Conservation (phyloP, 768 basidiomycete species). For the Russula foetens region DNA sequence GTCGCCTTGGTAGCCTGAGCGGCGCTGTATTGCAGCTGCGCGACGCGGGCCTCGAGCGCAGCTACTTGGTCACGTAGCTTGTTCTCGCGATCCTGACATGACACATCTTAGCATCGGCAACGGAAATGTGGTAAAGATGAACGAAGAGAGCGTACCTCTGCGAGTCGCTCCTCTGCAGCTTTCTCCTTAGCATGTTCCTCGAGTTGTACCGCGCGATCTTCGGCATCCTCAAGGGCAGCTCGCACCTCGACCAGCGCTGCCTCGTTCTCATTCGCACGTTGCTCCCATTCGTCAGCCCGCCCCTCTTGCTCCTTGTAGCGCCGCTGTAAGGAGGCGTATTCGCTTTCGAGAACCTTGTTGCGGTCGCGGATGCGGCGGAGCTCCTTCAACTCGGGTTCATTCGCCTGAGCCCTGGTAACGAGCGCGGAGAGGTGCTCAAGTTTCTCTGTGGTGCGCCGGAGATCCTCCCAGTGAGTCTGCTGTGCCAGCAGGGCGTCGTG, state of each 20-base stretch:
- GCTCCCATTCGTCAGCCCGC: conserved; percentile 75
- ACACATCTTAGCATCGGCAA: background rate
- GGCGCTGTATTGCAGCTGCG: conserved; percentile 50
- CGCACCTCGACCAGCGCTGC: conserved; percentile 49
- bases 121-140: too few relatives aligned
- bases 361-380: conserved; percentile 55
- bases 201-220: conserved; percentile 55
- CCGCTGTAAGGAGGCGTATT: conserved; percentile 58
- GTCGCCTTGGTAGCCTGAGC: conserved; percentile 31
- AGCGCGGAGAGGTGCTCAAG: conserved; percentile 50
- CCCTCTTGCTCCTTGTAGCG: conserved; percentile 65
- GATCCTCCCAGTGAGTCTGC: conserved; percentile 71
- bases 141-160: conserved; percentile 42
- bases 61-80: conserved; percentile 61
- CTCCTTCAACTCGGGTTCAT: conserved; percentile 67
- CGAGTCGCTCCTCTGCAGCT: conserved; percentile 60
- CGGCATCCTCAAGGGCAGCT: conserved; percentile 57
- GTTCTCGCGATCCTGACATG: conserved; percentile 56
- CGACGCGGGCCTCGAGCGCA: conserved; percentile 50
- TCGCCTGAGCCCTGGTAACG: conserved; percentile 49
- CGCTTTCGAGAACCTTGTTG: conserved; percentile 51
- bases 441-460: conserved; percentile 63
- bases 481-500: conserved; percentile 52
- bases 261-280: conserved; percentile 64
- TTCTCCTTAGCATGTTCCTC: conserved; percentile 59